A percentile compares a stretch with the other conserved stretches of the same genome.
Evolutionary conservation across 2,329 filamentous ascomycete species (phyloP).

Genomic region (Mycosphaerella sp.): DNA sequence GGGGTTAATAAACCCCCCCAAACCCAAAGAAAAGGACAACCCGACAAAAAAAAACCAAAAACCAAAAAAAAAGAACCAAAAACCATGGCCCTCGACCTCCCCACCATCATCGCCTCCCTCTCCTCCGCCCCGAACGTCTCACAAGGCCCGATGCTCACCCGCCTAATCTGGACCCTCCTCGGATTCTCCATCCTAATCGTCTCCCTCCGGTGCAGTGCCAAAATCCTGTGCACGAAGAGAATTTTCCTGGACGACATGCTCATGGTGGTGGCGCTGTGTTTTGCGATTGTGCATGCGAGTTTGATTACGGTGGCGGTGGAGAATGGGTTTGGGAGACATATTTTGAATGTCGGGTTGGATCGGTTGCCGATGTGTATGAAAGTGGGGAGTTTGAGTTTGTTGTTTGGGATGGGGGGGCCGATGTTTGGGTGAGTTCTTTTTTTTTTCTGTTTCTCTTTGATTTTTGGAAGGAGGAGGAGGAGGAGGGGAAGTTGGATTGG

Average conservation of each 20-base stretch:
- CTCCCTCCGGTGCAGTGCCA: conserved; percentile 21
- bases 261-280: conserved; percentile 22
- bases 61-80: no score
- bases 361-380: conserved; percentile 16
- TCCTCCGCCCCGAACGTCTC: conserved; percentile 9
- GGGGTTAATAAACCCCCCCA: no score
- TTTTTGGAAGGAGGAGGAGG: no score
- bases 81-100: conserved; percentile 5
- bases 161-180: conserved; percentile 25
- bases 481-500: no score
- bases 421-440: conserved; percentile 28
- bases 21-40: neutral
- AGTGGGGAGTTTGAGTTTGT: conserved; percentile 23
- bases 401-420: conserved; percentile 25
- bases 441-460: no score
- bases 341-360: conserved; percentile 19
- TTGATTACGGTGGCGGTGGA: conserved; percentile 20
- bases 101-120: conserved; percentile 1
- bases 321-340: conserved; percentile 27
- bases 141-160: conserved; percentile 13
- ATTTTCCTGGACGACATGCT: conserved; percentile 28
- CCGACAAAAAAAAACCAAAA: neutral
- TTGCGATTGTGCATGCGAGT: conserved; percentile 25
- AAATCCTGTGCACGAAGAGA: conserved; percentile 22
- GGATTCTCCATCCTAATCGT: conserved; percentile 25